A percentile compares a stretch with the other conserved stretches of the same genome.
Conservation (phyloP, 495 filamentous ascomycete species). For the Physcia stellaris region DNA sequence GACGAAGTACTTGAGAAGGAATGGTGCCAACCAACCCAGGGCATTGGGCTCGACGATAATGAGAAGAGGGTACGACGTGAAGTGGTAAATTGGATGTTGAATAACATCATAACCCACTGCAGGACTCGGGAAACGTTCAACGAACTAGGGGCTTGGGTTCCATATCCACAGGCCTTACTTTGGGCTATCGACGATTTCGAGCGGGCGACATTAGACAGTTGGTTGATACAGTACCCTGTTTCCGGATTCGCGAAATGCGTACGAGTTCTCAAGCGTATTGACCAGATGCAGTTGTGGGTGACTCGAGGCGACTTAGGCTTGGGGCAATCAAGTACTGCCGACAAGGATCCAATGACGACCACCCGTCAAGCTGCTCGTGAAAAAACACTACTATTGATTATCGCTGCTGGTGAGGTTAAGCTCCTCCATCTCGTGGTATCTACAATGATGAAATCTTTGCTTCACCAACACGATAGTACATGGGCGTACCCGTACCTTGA, state of each 20-base stretch:
- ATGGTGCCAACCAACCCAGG: conserved; percentile 17
- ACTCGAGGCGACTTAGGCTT: conserved; percentile 1
- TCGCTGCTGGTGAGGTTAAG: conserved; percentile 4
- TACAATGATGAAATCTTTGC: conserved; percentile 4
- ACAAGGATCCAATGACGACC: background rate
- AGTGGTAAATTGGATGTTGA: conserved; percentile 17
- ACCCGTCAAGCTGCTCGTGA: no score
- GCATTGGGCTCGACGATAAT: background rate
- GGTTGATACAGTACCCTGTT: conserved; percentile 23
- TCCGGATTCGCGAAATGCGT: no score
- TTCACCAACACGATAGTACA: background rate
- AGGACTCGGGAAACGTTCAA: conserved; percentile 18
- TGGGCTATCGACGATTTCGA: conserved; percentile 14
- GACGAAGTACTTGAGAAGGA: conserved; percentile 19
- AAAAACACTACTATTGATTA: no score
- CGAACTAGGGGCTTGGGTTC: conserved; percentile 16
- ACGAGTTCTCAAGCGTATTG: no score
- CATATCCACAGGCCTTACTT: conserved; percentile 13
- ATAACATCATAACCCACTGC: conserved; percentile 10
- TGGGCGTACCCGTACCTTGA: conserved; percentile 10
- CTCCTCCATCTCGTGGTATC: conserved; percentile 5
- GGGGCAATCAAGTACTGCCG: background rate
- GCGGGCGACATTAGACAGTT: conserved; percentile 13
- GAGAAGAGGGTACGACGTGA: conserved; percentile 16
- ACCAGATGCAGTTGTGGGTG: conserved; percentile 10